phyloP scores from a whole-genome alignment of 371 early-diverging fungal species.

The Actinomortierella ambigua region DNA sequence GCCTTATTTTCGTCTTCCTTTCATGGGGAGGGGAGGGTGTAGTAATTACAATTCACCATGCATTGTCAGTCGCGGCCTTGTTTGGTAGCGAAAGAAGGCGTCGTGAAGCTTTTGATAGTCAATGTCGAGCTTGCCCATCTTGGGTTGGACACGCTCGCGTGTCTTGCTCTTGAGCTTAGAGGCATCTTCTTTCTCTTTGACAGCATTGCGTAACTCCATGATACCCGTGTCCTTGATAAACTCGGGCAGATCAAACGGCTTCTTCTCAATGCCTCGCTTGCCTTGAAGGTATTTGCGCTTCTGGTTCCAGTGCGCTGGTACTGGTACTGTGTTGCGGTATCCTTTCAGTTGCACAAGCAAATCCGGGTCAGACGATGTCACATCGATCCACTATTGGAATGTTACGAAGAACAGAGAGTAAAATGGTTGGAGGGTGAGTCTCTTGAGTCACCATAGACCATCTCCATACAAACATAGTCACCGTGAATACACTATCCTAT shows the following conservation, averaged over 20 bases:
- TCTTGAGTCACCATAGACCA: constrained; percentile 5
- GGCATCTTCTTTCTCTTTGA: constrained; percentile 86
- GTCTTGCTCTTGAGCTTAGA: constrained; percentile 83
- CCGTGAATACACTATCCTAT: constrained; percentile 1
- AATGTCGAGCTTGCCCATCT: constrained; percentile 95
- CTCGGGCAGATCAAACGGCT: constrained; percentile 95
- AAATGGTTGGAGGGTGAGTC: too few species aligned
- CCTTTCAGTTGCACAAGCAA: constrained; percentile 92
- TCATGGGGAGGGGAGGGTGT: too few species aligned
- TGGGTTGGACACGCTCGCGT: constrained; percentile 89
- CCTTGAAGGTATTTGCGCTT: constrained; percentile 96
- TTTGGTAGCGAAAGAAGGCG: constrained; percentile 96
- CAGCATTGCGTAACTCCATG: constrained; percentile 93
- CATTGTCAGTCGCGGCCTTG: constrained; percentile 80
- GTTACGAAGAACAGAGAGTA: constrained; percentile 8
- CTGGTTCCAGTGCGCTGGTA: constrained; percentile 96
- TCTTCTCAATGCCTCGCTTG: constrained; percentile 95
- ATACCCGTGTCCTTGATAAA: constrained; percentile 98
- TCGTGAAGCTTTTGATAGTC: constrained; percentile 97
- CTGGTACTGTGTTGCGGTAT: constrained; percentile 92
- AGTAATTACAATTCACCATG: constrained; percentile 87
- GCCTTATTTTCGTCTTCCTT: not conserved
- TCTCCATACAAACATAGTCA: not conserved
- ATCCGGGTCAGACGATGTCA: constrained; percentile 88
- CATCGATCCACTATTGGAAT: constrained; percentile 80